These are phyloP conservation scores for Spathaspora boniae DNA, from an alignment of 805 yeast genomes.

Conservation along the genomic window DNA sequence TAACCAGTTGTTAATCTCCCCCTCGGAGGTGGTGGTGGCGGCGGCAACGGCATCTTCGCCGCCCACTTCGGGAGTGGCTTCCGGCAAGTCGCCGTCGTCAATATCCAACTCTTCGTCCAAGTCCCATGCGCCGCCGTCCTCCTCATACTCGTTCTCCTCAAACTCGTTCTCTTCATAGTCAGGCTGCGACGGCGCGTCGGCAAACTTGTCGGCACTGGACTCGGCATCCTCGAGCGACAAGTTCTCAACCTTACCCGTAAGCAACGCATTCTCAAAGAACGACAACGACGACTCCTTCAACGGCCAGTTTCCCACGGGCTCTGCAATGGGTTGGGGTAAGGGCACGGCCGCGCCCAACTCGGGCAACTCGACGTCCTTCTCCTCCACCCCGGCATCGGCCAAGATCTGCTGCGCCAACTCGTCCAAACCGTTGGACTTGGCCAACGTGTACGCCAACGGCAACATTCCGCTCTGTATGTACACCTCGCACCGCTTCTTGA, in stretches of 20 bases:
- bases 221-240: conserved; percentile 46
- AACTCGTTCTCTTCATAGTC: conserved; percentile 43
- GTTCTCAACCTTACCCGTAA: conserved; percentile 69
- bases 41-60: conserved; percentile 11
- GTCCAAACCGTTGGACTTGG: conserved; percentile 78
- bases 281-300: conserved; percentile 67
- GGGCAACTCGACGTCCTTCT: conserved; percentile 64
- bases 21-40: conserved; percentile 34
- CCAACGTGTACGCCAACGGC: conserved; percentile 90
- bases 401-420: conserved; percentile 72
- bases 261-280: conserved; percentile 79
- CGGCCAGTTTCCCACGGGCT: conserved; percentile 72
- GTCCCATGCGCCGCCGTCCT: conserved; percentile 76
- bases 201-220: conserved; percentile 13
- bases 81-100: conserved; percentile 21
- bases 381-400: conserved; percentile 62
- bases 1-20: conserved; percentile 77
- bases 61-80: conserved; percentile 15
- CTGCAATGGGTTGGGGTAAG: conserved; percentile 46
- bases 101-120: conserved; percentile 75
- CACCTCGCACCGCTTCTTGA: conserved; percentile 69
- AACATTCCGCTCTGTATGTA: conserved; percentile 75
- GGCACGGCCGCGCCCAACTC: conserved; percentile 40
- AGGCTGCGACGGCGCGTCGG: conserved; percentile 21
- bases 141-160: conserved; percentile 40